These are phyloP conservation scores for Oidiodendron maius DNA, from an alignment of 495 filamentous ascomycete species.

Conservation along the genomic window DNA sequence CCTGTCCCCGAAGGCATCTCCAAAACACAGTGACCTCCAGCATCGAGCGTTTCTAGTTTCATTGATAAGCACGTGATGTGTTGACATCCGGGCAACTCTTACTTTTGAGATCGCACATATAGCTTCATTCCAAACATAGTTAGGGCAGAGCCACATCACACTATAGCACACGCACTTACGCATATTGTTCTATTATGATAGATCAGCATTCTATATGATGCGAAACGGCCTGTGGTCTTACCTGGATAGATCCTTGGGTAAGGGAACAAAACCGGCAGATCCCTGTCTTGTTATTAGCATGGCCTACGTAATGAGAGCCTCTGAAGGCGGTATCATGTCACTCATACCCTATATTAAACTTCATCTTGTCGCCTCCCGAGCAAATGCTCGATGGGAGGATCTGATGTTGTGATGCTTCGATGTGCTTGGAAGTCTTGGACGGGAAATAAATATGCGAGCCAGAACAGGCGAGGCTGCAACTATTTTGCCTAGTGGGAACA, in stretches of 20 bases:
- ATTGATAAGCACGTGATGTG: constrained; percentile 19
- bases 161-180: constrained; percentile 36
- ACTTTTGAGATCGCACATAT: constrained; percentile 98
- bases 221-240: constrained; percentile 21
- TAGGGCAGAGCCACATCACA: background rate
- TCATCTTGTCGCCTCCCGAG: constrained; percentile 55
- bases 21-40: constrained; percentile 90
- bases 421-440: too few species aligned
- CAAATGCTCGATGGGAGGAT: background rate
- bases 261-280: constrained; percentile 90
- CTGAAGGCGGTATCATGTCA: background rate
- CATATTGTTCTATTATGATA: constrained; percentile 72
- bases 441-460: too few species aligned
- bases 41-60: constrained; percentile 70
- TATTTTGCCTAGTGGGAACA: background rate
- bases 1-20: constrained; percentile 99
- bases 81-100: constrained; percentile 1
- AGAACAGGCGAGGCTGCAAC: background rate
- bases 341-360: constrained; percentile 91
- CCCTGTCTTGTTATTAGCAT: constrained; percentile 41
- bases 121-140: constrained; percentile 37
- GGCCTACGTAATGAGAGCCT: constrained; percentile 2
- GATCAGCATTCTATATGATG: constrained; percentile 1
- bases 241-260: constrained; percentile 95
- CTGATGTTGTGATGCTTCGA: background rate